phyloP scores from a whole-genome alignment of 306 rosid species.

The Gleditsia sinensis region DNA sequence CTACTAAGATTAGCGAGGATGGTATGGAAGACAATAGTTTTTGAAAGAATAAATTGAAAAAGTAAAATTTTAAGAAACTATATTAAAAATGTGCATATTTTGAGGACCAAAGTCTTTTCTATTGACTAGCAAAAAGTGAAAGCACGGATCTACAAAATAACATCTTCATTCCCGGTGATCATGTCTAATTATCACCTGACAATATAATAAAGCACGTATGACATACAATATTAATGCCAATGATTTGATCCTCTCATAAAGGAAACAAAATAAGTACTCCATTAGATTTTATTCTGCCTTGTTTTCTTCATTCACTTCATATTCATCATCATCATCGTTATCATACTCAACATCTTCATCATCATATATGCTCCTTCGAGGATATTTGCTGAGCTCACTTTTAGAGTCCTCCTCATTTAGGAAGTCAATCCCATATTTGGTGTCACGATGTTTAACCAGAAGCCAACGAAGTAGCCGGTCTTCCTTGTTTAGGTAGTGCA shows the following conservation, averaged over 20 bases:
- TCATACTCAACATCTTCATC: background rate
- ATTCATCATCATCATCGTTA: conserved; percentile 40
- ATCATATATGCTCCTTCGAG: conserved; percentile 22
- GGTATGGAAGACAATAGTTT: no score
- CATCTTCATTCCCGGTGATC: background rate
- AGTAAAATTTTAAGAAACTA: no score
- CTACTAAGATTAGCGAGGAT: no score
- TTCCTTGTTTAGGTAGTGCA: conserved; percentile 93
- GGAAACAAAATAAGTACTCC: conserved; percentile 10
- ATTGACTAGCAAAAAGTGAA: background rate
- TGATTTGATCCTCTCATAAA: conserved; percentile 11
- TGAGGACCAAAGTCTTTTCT: background rate
- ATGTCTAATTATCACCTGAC: background rate
- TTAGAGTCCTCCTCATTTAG: conserved; percentile 44
- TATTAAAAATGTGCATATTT: no score
- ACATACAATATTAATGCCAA: background rate
- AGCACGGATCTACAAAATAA: background rate
- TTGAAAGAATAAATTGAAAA: no score
- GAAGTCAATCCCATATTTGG: conserved; percentile 52
- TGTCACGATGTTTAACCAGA: conserved; percentile 68
- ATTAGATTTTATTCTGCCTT: background rate
- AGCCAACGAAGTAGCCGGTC: conserved; percentile 86
- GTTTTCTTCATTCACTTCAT: conserved; percentile 31
- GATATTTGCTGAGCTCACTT: conserved; percentile 33
- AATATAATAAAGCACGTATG: background rate